A percentile compares a stretch with the other conserved stretches of the same genome.
Evolutionary conservation across 495 filamentous ascomycete genomes (phyloP).

Genomic region (Daldinia decipiens): DNA sequence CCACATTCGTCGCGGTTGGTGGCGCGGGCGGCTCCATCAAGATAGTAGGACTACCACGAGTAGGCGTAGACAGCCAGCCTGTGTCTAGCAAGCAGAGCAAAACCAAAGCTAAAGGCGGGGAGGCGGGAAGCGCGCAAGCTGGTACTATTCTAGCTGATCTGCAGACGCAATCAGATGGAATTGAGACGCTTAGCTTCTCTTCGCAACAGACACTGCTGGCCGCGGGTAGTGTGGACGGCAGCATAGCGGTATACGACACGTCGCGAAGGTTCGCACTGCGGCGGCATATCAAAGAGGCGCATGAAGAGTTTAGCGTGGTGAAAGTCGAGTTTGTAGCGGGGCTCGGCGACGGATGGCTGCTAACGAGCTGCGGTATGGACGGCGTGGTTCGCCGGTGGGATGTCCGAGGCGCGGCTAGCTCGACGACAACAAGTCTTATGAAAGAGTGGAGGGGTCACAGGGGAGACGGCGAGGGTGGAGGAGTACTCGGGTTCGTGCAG

Average conservation of each 20-base stretch:
- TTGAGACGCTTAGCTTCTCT: slow-evolving; percentile 89
- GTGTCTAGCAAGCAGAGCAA: slow-evolving; percentile 47
- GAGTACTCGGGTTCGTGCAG: slow-evolving; percentile 90
- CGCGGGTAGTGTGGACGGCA: slow-evolving; percentile 89
- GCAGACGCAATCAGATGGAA: slow-evolving; percentile 70
- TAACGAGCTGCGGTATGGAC: slow-evolving; percentile 87
- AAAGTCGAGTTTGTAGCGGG: slow-evolving; percentile 83
- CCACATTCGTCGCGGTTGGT: slow-evolving; percentile 82
- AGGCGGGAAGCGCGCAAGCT: slow-evolving; percentile 53
- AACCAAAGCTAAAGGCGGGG: slow-evolving; percentile 54
- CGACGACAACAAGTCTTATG: slow-evolving; percentile 68
- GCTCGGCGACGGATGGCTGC: slow-evolving; percentile 64
- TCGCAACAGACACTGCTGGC: slow-evolving; percentile 80
- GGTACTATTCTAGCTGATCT: slow-evolving; percentile 79
- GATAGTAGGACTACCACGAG: slow-evolving; percentile 82
- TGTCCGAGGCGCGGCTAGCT: slow-evolving; percentile 77
- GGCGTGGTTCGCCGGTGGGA: slow-evolving; percentile 91
- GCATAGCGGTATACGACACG: slow-evolving; percentile 87
- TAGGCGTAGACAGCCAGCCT: slow-evolving; percentile 56
- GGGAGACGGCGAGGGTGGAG: slow-evolving; percentile 82
- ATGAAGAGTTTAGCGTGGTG: slow-evolving; percentile 85
- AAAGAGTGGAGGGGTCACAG: slow-evolving; percentile 87
- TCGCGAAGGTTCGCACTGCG: slow-evolving; percentile 84
- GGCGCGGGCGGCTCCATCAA: slow-evolving; percentile 86
- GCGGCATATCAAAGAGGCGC: slow-evolving; percentile 79